Base-by-base conservation (phyloP, 768 basidiomycete genomes). In the Zangia roseola region DNA sequence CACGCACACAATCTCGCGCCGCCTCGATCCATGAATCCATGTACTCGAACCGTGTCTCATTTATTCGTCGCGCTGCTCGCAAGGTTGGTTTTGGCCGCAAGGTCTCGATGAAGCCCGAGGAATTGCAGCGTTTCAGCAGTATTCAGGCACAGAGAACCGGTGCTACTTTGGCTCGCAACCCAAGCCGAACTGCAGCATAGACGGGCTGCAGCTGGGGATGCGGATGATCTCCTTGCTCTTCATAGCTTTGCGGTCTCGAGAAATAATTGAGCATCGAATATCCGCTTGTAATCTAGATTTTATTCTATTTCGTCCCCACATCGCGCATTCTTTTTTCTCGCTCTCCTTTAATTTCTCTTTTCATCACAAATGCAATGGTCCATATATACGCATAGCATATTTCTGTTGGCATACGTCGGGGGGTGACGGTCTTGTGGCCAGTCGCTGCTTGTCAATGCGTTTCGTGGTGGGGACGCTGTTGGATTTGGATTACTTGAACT, bases 31-130 rank as follows among this genome's bases (percentile, higher is more conserved):
- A 94, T 74, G 91, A 94, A 71, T 90, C 88, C 10, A 69, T 95
- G 58, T 97, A 97, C 80, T 90, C 89, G 45, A 97, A 97, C 71
- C 91, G 94, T 79, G 90, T 91, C 45, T 83, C 81, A 55, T 98
- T 97, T 81, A 84, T 98, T 65, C 84, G 84, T 60, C 86, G 91
- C 51, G 91, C 91, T 45, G 86, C 80, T 48, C 81, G 87, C 71
- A 88, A 88, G 72, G 89, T 94, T 63, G 91, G 92, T 53, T 92
- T 97, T 68, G 87, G 88, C 44, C 78, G 82, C 60, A 85, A 84
- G 74, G 74, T 91, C 49, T 74, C 79, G 36, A 83, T 92, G 76
- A 88, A 86, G 74, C 84, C 88, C 17, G 87, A 89, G 69, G 91
- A 94, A 69, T 72, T 94, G 55, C 83, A 86, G 56, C 78, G 91